Evolutionary conservation across 768 basidiomycete genomes (phyloP).

Genomic region (Rhodotorula graminis): DNA sequence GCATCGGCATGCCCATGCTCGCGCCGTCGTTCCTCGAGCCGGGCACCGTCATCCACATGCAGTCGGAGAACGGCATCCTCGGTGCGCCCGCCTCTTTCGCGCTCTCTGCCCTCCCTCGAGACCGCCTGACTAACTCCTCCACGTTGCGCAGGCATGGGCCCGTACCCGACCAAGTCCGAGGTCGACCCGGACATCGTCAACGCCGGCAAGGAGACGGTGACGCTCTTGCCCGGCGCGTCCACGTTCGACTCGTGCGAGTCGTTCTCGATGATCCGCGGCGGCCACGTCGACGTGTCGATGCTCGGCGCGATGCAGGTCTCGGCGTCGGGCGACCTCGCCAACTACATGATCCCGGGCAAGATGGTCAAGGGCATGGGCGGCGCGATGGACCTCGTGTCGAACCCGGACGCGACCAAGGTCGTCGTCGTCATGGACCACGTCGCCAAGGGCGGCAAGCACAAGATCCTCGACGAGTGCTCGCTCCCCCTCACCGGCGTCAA

Average conservation of each 20-base stretch:
- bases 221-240: conserved; percentile 83
- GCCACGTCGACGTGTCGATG: conserved; percentile 88
- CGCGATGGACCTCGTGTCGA: conserved; percentile 60
- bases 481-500: conserved; percentile 85
- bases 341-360: conserved; percentile 98
- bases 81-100: conserved; percentile 24
- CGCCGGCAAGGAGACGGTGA: conserved; percentile 91
- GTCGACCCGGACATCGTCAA: conserved; percentile 72
- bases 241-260: conserved; percentile 90
- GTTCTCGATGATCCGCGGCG: conserved; percentile 96
- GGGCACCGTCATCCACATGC: conserved; percentile 49
- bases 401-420: conserved; percentile 83
- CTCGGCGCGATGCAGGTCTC: conserved; percentile 96
- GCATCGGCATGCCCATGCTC: conserved; percentile 50
- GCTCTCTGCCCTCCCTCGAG: no score
- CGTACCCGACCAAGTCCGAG: conserved; percentile 48
- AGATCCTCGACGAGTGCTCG: conserved; percentile 69
- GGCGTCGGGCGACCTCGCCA: conserved; percentile 81
- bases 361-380: conserved; percentile 74
- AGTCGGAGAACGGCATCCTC: conserved; percentile 50
- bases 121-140: not conserved
- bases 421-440: conserved; percentile 60
- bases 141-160: conserved; percentile 45
- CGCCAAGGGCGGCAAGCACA: conserved; percentile 81
- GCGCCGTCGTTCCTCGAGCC: conserved; percentile 47